Conservation (phyloP, 331 rosid species). For the Stylosanthes scabra region DNA sequence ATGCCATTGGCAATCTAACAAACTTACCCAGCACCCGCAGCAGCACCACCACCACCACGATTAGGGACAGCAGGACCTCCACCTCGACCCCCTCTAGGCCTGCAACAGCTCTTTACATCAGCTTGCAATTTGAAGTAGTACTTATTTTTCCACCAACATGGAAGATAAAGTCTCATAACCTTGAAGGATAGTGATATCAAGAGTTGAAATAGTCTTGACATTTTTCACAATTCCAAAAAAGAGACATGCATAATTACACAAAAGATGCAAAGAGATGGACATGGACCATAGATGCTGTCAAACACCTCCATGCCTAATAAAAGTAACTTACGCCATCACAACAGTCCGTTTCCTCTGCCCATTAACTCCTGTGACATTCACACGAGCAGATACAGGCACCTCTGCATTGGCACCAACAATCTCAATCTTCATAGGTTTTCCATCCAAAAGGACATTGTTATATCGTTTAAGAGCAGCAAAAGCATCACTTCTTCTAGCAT, state of each 20-base stretch:
- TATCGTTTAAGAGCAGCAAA: constrained; percentile 93
- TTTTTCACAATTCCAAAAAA: neutral
- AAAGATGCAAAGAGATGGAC: constrained; percentile 4
- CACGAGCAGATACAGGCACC: constrained; percentile 80
- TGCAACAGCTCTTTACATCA: constrained; percentile 32
- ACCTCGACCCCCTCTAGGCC: constrained; percentile 45
- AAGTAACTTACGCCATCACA: constrained; percentile 67
- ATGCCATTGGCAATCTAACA: neutral
- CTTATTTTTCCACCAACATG: neutral
- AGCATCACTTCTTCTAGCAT: constrained; percentile 91
- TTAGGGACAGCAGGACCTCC: constrained; percentile 42
- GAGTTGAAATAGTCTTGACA: neutral
- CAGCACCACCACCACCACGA: constrained; percentile 36
- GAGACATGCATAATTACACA: neutral
- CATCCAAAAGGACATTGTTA: constrained; percentile 88
- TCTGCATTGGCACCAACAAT: constrained; percentile 74
- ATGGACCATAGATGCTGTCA: constrained; percentile 1
- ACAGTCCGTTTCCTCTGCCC: constrained; percentile 89
- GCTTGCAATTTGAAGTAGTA: neutral
- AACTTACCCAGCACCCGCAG: constrained; percentile 42
- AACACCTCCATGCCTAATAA: neutral
- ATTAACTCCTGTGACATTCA: constrained; percentile 79
- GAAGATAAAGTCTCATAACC: neutral
- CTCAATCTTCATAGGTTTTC: constrained; percentile 97
- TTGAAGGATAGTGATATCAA: neutral